Base-by-base conservation (phyloP, 2,329 filamentous ascomycete species). In the Capronia coronata region DNA sequence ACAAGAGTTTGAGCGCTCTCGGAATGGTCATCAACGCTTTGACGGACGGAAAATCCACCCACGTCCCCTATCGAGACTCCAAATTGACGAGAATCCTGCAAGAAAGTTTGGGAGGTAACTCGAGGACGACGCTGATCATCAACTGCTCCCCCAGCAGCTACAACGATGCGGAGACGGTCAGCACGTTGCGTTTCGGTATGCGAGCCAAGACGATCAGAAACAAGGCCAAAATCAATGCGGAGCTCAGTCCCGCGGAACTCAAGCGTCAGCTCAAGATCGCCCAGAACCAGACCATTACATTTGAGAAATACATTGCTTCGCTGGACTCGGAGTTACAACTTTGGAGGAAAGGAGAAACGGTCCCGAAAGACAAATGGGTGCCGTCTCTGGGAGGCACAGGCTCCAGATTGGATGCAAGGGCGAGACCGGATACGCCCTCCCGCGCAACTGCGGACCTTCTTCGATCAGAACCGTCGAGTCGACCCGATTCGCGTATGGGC, bases 111-210 rank as follows among this genome's bases (percentile, higher is more conserved):
- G 93, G 93, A 72, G 93, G 93, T 74, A 98, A 98, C 74, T 96
- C 91, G 63, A 79, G 91, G 61, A 98, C 93, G n/a, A 96, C 93
- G 0, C 78, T 98, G 54, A 96, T 98, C 63, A 94, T 98, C 75
- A 97, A 97, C 69, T 96, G 90, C 68, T 97, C 93, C n/a, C 93
- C 93, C 1, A 94, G 87, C 72, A 95, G 88, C 66, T 97, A 97
- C 75, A 97, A 98, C 74, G 91, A 96, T 71, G 82, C 84, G 47
- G 93, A 98, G 73, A 97, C 93, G 0, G 72, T 97, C 42, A 85
- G 89, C 58, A 98, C 93, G 1, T 72, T 98, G 53, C 82, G 90
- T 39, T 98, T 97, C 65, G 93, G 93, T 74, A 94, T 93, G 71
- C 79, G 93, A 66, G 93, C 93, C 50, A 98, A 98, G 75, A 87